phyloP scores from a whole-genome alignment of 2,329 filamentous ascomycete genomes.

The Penicillium hesseltinei region DNA sequence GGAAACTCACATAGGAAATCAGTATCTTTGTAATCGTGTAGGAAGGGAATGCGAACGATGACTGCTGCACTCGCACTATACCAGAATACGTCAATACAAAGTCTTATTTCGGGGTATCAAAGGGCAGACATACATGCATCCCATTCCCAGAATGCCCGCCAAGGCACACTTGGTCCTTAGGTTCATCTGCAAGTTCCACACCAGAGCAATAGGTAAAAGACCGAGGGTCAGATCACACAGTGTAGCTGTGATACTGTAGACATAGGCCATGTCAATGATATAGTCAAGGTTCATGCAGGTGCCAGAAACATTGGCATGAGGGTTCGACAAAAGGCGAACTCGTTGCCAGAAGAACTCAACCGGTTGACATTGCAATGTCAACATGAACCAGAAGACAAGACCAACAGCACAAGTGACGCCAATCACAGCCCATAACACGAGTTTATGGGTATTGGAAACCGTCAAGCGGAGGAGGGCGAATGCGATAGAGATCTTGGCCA shows the following conservation, averaged over 20 bases:
- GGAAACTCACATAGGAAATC: constrained; percentile 37
- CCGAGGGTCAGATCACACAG: constrained; percentile 53
- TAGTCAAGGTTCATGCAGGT: constrained; percentile 46
- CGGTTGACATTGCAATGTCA: constrained; percentile 55
- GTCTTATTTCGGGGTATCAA: neutral
- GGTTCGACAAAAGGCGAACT: constrained; percentile 17
- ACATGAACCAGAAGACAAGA: constrained; percentile 50
- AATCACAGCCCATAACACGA: constrained; percentile 50
- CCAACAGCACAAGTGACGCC: constrained; percentile 47
- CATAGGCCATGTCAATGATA: constrained; percentile 53
- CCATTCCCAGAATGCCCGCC: constrained; percentile 55
- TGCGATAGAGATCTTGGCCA: constrained; percentile 53
- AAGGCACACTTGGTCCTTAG: constrained; percentile 52
- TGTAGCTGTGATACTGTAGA: constrained; percentile 51
- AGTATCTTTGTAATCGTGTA: constrained; percentile 32
- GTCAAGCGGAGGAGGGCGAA: constrained; percentile 56
- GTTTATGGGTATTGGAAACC: constrained; percentile 45
- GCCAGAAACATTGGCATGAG: constrained; percentile 15
- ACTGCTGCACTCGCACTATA: constrained; percentile 37
- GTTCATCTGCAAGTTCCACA: constrained; percentile 58
- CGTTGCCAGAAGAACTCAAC: constrained; percentile 52
- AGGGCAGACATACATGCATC: constrained; percentile 46
- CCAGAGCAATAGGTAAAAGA: constrained; percentile 55
- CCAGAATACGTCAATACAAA: neutral
- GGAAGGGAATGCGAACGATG: constrained; percentile 38